Base-by-base conservation (phyloP, 1,139 yeast species). In the Magnusiomyces magnusii region DNA sequence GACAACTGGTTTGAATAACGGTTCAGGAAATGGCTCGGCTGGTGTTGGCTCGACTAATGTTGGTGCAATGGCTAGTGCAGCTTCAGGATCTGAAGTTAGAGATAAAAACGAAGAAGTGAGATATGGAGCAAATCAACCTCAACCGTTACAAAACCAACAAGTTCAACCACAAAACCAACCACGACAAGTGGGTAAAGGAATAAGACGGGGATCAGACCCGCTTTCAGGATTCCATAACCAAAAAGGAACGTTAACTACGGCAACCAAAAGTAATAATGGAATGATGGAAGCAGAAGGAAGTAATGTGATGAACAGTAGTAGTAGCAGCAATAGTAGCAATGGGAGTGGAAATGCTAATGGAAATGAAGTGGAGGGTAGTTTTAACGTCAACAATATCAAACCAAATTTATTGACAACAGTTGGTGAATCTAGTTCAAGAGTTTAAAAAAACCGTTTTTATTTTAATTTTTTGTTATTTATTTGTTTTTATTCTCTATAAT, bases 281-380 rank as follows among this genome's bases (percentile, higher is more conserved):
- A 44, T 25, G 3, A 19, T 21, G 13, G 49, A 21, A 7, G 25
- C 21, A 3, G 49, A 44, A 19, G 49, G 49, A 9, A 31, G 36
- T 7, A 41, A 41, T 15, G 47, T 41, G 47, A 31, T 13, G 36
- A 31, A 13, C 36, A 31, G 36, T 31, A 3, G 27, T 24, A 1
- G 54, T 25, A 51, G 54, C 31, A 17, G 39, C 15, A 19, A n/a
- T 21, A 28, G 3, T 49, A 28, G 57, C 47, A 23, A 42, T 52
- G 28, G 60, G 51, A 31, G 56, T 39, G n/a, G 42, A n/a, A 3
- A 19, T 51, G 3, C 36, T 31, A 13, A 31, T 13, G 13, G 13
- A 7, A 31, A 31, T 31, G 13, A 31, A 7, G 36, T 7, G 10
- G 36, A 31, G 10, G 13, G 13, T 31, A 31, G 7, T 31, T 7